Evolutionary conservation across 331 rosid genomes (phyloP).

Genomic region (Erythrophleum ivorense): DNA sequence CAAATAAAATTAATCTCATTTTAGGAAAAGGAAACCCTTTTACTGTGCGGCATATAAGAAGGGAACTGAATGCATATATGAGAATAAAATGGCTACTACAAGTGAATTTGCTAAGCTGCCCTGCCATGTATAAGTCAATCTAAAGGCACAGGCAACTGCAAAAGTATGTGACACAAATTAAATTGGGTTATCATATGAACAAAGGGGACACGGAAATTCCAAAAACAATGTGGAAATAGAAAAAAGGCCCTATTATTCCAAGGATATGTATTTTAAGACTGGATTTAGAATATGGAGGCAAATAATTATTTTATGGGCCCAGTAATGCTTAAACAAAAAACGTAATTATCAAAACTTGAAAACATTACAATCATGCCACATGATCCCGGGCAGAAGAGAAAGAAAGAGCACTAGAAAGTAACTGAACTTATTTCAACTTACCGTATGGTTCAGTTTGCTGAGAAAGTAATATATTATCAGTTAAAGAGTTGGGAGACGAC

Average conservation of each 20-base stretch:
- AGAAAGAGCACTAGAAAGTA: constrained; percentile 1
- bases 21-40: not conserved
- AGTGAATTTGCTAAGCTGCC: not conserved
- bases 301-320: not conserved
- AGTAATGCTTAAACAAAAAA: not conserved
- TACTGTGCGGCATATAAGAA: not conserved
- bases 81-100: not conserved
- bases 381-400: constrained; percentile 10
- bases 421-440: constrained; percentile 38
- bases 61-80: not conserved
- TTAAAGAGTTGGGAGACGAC: constrained; percentile 59
- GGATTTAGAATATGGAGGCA: not conserved
- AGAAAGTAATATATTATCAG: constrained; percentile 41
- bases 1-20: not conserved
- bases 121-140: not conserved
- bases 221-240: no score
- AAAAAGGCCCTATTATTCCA: not conserved
- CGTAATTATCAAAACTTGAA: not conserved
- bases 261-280: not conserved
- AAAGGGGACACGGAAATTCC: no score
- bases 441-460: constrained; percentile 34
- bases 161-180: no score
- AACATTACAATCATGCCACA: constrained; percentile 16
- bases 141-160: not conserved
- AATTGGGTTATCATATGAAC: no score